Base-by-base conservation (phyloP, 1,284 basidiomycete genomes). In the Pyrrhoderma noxium region DNA sequence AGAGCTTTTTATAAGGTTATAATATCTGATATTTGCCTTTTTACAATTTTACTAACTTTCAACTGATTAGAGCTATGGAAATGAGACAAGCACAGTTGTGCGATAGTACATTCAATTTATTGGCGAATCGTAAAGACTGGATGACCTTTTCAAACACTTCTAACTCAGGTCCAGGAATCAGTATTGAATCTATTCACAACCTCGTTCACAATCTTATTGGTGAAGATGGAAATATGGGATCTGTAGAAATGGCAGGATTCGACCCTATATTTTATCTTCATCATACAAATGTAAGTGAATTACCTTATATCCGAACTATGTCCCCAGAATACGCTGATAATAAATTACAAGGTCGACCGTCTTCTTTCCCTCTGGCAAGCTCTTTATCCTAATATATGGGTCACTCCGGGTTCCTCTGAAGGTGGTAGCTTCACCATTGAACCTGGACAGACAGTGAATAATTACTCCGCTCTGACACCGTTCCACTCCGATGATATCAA, bases 251-350 rank as follows among this genome's bases (percentile, higher is more conserved):
- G 11, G 72, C 71, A 22, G 75, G 64, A 1, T 72, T 73, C 55
- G 74, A 76, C 56, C 73, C 73, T 1, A 70, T 75, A 49, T 76
- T 76, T 64, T 76, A 63, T 58, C 58, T 76, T 55, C 74, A 75
- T 53, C 74, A 76, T 56, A 57, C 60, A 47, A 71, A 75, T 42
- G 45, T 46, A n/a, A 46, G 45, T 35, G 8, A 36, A 22, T 16
- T 19, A 14, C 16, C 27, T 21, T 36, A n/a, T n/a, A n/a, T n/a
- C n/a, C n/a, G n/a, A n/a, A n/a, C 16, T 14, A 13, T 31, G 11
- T 31, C 27, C 5, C 11, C 27, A 11, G 11, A 18, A 19, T 19
- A 14, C 2, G 7, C 5, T 19, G 7, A 34, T 19, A 35, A 46
- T 11, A 18, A 35, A 1, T 2, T 18, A 8, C n/a, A 5, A 46